These are phyloP conservation scores for Clavaria fumosa DNA, from an alignment of 768 basidiomycete genomes.

Conservation along the genomic window DNA sequence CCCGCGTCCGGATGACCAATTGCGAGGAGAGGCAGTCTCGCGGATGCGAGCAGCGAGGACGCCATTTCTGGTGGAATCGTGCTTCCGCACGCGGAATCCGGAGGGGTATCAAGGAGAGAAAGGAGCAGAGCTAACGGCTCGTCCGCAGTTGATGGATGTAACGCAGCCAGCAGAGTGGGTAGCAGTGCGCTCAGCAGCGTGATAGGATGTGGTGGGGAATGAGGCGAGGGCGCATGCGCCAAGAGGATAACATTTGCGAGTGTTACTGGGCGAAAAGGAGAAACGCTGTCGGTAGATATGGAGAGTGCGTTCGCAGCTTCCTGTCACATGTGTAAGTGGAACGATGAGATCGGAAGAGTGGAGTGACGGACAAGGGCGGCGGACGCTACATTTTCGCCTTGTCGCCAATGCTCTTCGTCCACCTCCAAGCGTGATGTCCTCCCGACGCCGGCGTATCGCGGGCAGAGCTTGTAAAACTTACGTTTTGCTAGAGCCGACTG, in stretches of 20 bases:
- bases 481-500: too few species aligned
- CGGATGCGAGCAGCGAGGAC: too few species aligned
- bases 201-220: conserved; percentile 9
- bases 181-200: conserved; percentile 20
- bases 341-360: background rate
- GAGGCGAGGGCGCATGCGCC: conserved; percentile 18
- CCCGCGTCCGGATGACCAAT: conserved; percentile 45
- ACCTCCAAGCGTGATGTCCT: too few species aligned
- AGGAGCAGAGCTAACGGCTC: conserved; percentile 44
- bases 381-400: conserved; percentile 23
- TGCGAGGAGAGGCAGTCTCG: conserved; percentile 40
- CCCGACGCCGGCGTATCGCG: too few species aligned
- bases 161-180: conserved; percentile 30
- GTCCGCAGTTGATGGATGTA: conserved; percentile 41
- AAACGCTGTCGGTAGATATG: conserved; percentile 7
- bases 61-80: too few species aligned
- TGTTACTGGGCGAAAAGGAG: conserved; percentile 18
- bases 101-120: too few species aligned
- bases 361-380: conserved; percentile 25
- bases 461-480: too few species aligned
- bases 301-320: conserved; percentile 22
- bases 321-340: conserved; percentile 13
- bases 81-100: too few species aligned
- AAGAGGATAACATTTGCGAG: conserved; percentile 22
- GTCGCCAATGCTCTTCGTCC: conserved; percentile 23